phyloP scores from a whole-genome alignment of 1,284 basidiomycete species.

The Wolfiporia cocos region DNA sequence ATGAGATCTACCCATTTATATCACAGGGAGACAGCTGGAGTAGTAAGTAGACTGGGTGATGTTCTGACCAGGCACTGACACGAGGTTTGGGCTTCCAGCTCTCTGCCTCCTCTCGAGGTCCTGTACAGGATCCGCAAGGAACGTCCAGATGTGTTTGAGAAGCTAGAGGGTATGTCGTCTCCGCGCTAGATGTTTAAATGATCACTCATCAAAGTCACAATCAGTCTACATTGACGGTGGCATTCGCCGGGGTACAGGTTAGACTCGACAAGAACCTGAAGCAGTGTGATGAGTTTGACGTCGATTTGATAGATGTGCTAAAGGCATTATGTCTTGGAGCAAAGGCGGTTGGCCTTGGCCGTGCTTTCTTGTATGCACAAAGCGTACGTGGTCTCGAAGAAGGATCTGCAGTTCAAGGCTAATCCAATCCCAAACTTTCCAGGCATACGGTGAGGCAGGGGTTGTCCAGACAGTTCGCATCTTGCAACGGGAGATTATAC shows the following conservation, averaged over 20 bases:
- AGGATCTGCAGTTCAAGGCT: slow-evolving; percentile 19
- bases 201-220: slow-evolving; percentile 39
- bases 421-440: not conserved
- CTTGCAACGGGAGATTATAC: slow-evolving; percentile 75
- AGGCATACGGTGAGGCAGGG: slow-evolving; percentile 82
- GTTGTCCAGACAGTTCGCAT: slow-evolving; percentile 73
- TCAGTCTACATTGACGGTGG: slow-evolving; percentile 91
- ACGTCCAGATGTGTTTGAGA: slow-evolving; percentile 72
- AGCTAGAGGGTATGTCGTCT: slow-evolving; percentile 49
- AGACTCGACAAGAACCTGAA: not conserved
- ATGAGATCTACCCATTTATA: too few species aligned
- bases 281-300: not conserved
- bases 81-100: too few species aligned
- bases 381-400: slow-evolving; percentile 45
- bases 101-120: slow-evolving; percentile 71
- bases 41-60: slow-evolving; percentile 41
- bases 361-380: slow-evolving; percentile 89
- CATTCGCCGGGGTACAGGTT: slow-evolving; percentile 77
- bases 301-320: slow-evolving; percentile 63
- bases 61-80: slow-evolving; percentile 55
- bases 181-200: not conserved
- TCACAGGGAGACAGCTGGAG: slow-evolving; percentile 76
- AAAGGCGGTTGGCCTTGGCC: slow-evolving; percentile 83
- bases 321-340: slow-evolving; percentile 92
- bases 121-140: slow-evolving; percentile 68